These are phyloP conservation scores for Voacanga thouarsii DNA, from an alignment of 257 asterid species.

Conservation along the genomic window DNA sequence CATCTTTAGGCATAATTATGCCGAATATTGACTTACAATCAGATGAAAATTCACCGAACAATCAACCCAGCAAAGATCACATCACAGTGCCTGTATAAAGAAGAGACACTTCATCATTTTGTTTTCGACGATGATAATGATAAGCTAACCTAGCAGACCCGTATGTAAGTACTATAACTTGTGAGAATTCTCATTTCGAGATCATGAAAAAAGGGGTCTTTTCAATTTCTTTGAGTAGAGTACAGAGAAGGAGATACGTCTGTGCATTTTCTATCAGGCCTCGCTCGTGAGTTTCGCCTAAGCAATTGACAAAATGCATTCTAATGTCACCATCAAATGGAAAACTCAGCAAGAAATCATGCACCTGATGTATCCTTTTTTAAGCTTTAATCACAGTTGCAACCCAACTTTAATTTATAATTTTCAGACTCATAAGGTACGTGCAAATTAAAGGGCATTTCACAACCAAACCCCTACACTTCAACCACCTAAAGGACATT, in stretches of 20 bases:
- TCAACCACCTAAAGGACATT: too few relatives aligned
- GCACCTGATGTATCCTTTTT: not conserved
- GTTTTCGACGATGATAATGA: not conserved
- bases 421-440: not conserved
- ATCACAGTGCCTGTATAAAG: not conserved
- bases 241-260: too few relatives aligned
- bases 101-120: slow-evolving; percentile 1
- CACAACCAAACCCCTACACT: too few relatives aligned
- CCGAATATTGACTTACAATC: not conserved
- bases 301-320: not conserved
- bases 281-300: too few relatives aligned
- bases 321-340: not conserved
- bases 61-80: not conserved
- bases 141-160: not conserved
- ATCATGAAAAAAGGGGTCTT: too few relatives aligned
- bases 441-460: not conserved
- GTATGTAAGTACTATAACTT: too few relatives aligned
- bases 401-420: not conserved
- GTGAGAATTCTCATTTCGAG: too few relatives aligned
- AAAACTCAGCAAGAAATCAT: not conserved
- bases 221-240: too few relatives aligned
- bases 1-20: slow-evolving; percentile 1
- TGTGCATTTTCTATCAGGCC: not conserved
- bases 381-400: not conserved
- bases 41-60: not conserved